Base-by-base conservation (phyloP, 176 grass and related monocot species). In the Hsuehochloa calcarea region DNA sequence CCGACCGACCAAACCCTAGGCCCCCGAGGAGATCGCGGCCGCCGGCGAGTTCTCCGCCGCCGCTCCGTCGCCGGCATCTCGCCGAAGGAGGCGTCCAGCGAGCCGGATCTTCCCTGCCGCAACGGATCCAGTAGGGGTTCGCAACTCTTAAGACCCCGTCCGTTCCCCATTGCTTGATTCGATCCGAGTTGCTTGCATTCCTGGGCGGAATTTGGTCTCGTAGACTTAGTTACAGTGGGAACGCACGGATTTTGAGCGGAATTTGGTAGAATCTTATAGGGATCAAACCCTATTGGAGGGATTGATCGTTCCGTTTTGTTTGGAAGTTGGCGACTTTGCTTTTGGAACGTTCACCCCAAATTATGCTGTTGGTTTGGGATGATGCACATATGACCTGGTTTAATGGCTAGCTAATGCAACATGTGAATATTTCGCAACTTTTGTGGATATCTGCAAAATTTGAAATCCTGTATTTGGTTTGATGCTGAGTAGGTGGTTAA, bases 81-180 rank as follows among this genome's bases (percentile, higher is more conserved):
- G 8, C 13, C 5, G 16, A 49, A 65, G 23, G 35, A 40, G 35
- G 9, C 35, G 16, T 68, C 72, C 16, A 31, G 34, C 35, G n/a
- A 54, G 46, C 72, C 35, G 25, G 26, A 27, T 65, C 44, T 22
- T 45, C 6, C 17, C 23, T 10, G 31, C 46, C 59, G 25, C 64
- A 35, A 59, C 35, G 47, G 85, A 74, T 80, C 29, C 45, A 44
- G 68, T 80, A 54, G 37, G 85, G 61, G 35, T 38, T 73, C 56
- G 58, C 68, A 10, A 44, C 68, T 40, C 68, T 10, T 39, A 9
- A 20, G 84, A 54, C 17, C 56, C 56, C 39, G 12, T 10, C 20
- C 41, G 51, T 80, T 79, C 56, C 9, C 27, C 43, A 29, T 43
- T 86, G 37, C 23, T 39, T 34, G 58, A 72, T 87, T 23, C 12